Evolutionary conservation across 2,329 filamentous ascomycete genomes (phyloP).

Genomic region (Microdochium trichocladiopsis): DNA sequence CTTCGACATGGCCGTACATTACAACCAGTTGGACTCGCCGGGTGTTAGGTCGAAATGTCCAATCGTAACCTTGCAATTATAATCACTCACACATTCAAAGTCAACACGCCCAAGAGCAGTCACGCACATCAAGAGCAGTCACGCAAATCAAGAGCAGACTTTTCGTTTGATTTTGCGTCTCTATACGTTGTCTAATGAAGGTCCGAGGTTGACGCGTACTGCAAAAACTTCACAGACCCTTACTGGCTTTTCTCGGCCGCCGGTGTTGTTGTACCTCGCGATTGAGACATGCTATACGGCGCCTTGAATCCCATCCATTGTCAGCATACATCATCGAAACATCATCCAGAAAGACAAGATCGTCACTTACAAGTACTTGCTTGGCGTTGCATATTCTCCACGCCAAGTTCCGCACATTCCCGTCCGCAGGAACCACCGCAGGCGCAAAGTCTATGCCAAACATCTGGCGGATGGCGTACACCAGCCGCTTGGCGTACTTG

Average conservation of each 20-base stretch:
- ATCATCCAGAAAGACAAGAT: neutral
- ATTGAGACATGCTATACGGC: slow-evolving; percentile 64
- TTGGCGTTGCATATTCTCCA: slow-evolving; percentile 96
- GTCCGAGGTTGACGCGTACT: too few relatives aligned
- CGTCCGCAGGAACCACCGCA: slow-evolving; percentile 86
- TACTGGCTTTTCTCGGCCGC: slow-evolving; percentile 21
- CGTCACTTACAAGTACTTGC: slow-evolving; percentile 70
- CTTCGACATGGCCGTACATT: too few relatives aligned
- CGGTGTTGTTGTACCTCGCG: slow-evolving; percentile 56
- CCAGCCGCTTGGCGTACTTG: slow-evolving; percentile 83
- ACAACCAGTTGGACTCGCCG: too few relatives aligned
- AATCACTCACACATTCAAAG: too few relatives aligned
- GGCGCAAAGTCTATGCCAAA: slow-evolving; percentile 94
- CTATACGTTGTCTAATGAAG: too few relatives aligned
- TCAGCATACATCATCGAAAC: slow-evolving; percentile 1
- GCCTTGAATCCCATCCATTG: slow-evolving; percentile 41
- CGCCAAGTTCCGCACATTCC: slow-evolving; percentile 81
- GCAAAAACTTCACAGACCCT: neutral
- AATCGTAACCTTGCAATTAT: too few relatives aligned
- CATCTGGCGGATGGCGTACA: slow-evolving; percentile 94
- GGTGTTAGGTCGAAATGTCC: too few relatives aligned
- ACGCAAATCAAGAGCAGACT: too few relatives aligned
- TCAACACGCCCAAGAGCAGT: too few relatives aligned
- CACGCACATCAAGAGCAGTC: too few relatives aligned
- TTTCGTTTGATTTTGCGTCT: too few relatives aligned